phyloP scores from a whole-genome alignment of 495 filamentous ascomycete genomes.

The Cercophora newfieldiana region DNA sequence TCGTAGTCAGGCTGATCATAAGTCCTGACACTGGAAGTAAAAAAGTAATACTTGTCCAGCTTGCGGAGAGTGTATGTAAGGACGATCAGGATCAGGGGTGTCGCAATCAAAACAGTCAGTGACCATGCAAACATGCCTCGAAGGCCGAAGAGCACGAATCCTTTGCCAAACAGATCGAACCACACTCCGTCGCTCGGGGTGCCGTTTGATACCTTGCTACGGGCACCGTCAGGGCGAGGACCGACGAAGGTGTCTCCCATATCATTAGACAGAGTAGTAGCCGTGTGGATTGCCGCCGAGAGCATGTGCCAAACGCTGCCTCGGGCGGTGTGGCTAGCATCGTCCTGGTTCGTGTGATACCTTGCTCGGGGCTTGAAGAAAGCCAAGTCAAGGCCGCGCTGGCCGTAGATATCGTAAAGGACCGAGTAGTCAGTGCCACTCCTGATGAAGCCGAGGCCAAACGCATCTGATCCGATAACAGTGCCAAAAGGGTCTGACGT shows the following conservation, averaged over 20 bases:
- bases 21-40: constrained; percentile 56
- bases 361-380: constrained; percentile 81
- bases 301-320: constrained; percentile 94
- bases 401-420: constrained; percentile 74
- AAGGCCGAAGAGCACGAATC: constrained; percentile 75
- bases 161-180: constrained; percentile 89
- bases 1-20: constrained; percentile 61
- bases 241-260: constrained; percentile 66
- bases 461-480: constrained; percentile 79
- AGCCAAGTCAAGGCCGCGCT: constrained; percentile 88
- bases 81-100: constrained; percentile 67
- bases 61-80: constrained; percentile 65
- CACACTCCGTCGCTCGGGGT: constrained; percentile 74
- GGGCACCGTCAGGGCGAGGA: constrained; percentile 50
- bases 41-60: constrained; percentile 84
- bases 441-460: constrained; percentile 70
- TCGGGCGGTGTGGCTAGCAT: constrained; percentile 70
- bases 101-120: constrained; percentile 74
- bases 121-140: constrained; percentile 85
- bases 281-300: constrained; percentile 72
- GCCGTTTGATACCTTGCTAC: constrained; percentile 64
- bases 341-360: constrained; percentile 92
- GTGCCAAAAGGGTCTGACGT: constrained; percentile 78
- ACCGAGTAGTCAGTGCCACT: constrained; percentile 91
- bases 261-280: constrained; percentile 68